Percentiles rank a stretch among this genome's conserved stretches.
phyloP scores from a whole-genome alignment of 768 basidiomycete species.

The Naganishia vishniacii region DNA sequence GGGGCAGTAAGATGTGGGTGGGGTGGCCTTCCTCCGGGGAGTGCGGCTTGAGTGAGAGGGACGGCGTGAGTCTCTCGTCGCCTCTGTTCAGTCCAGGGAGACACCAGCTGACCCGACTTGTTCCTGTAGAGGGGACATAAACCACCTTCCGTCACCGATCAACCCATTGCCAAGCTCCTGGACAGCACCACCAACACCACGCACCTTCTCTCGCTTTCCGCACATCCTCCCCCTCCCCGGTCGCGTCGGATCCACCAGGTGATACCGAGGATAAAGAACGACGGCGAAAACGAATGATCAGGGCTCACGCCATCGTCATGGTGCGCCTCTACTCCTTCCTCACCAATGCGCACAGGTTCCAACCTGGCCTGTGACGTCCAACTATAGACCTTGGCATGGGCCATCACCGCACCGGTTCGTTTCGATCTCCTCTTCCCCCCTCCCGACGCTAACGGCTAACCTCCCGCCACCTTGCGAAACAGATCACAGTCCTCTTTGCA shows the following conservation, averaged over 20 bases:
- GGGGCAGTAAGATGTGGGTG: conserved; percentile 18
- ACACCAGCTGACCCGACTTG: too few relatives aligned
- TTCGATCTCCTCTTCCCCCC: neutral
- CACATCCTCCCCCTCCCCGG: neutral
- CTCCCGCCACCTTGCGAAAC: too few relatives aligned
- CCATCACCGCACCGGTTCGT: neutral
- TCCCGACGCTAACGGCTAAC: neutral
- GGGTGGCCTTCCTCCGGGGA: neutral
- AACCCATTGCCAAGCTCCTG: neutral
- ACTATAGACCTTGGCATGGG: conserved; percentile 9
- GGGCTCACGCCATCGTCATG: conserved; percentile 5
- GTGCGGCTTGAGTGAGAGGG: conserved; percentile 12
- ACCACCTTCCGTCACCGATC: neutral
- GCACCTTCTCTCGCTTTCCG: neutral
- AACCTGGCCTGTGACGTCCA: neutral
- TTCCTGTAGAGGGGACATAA: too few relatives aligned
- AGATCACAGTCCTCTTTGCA: conserved; percentile 7
- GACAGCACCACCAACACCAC: neutral
- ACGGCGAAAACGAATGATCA: neutral
- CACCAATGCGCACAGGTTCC: too few relatives aligned
- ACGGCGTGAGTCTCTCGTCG: conserved; percentile 6
- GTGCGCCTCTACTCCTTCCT: neutral
- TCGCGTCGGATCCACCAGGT: too few relatives aligned
- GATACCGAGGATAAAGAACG: neutral
- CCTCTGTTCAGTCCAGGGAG: too few relatives aligned